Evolutionary conservation across 148 eudicot genomes (phyloP), one percentile per base, ranked within the genome.

Genomic region (Cornus kousa): DNA sequence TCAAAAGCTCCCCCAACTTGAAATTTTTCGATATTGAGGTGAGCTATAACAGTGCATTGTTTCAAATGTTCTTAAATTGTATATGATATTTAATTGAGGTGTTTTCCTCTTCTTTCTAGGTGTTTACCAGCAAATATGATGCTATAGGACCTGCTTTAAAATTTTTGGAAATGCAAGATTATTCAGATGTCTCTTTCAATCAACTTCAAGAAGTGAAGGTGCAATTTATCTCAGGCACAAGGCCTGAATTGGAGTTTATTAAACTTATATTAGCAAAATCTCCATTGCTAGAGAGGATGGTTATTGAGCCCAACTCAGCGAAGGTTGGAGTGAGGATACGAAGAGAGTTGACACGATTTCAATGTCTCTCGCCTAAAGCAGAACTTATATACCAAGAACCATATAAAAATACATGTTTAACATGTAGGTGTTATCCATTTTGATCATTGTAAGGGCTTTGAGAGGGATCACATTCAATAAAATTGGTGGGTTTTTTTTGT

Each of bases 1-100:
- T 77, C n/a, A 77, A 72, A 69, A 77, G 80, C 80, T 77, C 64
- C 32, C 72, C 65, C 20, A 22, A 70, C 67, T 68, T 77, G 46
- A 43, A 19, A 53, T 28, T 40, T 20, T 1, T 67, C 53, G 20
- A 4, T 19, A 53, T 77, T 9, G 5, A 2, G 71, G 79, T 32
- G 55, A 68, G 17, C n/a, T 28, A 28, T 22, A 11, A 6, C 11
- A 9, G 65, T 74, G 5, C 6, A 24, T 22, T 11, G 20, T 16
- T 11, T 22, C n/a, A 33, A 10, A 72, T 72, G 62, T 1, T 16
- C 53, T 50, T 28, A 28, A 28, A 28, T 28, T 72, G 20, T 72
- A 43, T 12, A 0, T 72, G 2, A 50, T 8, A 6, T 12, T 22
- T 50, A 48, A 2, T 28, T 72, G 62, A 72, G 74, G 5, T 20